These are phyloP conservation scores for Exophiala calicioides DNA, from an alignment of 2,329 filamentous ascomycete species.

Conservation along the genomic window DNA sequence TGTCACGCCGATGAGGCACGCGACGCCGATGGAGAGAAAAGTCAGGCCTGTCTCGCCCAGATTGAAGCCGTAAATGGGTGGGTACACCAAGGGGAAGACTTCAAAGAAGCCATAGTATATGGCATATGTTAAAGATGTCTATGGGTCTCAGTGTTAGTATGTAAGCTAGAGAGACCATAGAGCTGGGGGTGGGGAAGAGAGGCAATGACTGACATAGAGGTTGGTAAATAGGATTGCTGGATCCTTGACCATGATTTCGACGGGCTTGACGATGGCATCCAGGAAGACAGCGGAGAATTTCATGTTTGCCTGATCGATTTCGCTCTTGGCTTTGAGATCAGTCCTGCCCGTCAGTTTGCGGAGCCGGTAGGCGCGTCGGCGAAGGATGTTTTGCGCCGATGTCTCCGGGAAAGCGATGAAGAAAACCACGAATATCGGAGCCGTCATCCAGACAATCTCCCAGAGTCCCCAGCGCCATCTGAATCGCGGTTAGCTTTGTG, in stretches of 20 bases:
- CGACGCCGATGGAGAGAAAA: constrained; percentile 61
- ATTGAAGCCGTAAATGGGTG: constrained; percentile 58
- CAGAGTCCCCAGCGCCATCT: constrained; percentile 61
- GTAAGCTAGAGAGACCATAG: neutral
- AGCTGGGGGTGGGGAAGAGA: neutral
- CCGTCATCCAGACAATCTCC: constrained; percentile 64
- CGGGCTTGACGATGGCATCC: constrained; percentile 63
- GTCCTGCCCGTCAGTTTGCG: constrained; percentile 59
- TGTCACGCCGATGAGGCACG: constrained; percentile 54
- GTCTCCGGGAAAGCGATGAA: constrained; percentile 67
- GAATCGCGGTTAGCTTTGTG: too few species aligned
- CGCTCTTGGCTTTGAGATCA: constrained; percentile 60
- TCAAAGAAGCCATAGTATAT: constrained; percentile 61
- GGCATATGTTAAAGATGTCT: constrained; percentile 56
- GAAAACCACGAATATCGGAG: constrained; percentile 60
- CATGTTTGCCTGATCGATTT: constrained; percentile 62
- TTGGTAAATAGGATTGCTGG: constrained; percentile 63
- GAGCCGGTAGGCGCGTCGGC: constrained; percentile 61
- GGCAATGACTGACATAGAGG: constrained; percentile 55
- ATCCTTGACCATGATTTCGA: constrained; percentile 60
- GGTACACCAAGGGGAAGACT: constrained; percentile 65
- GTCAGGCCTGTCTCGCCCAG: constrained; percentile 60
- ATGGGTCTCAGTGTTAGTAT: too few species aligned
- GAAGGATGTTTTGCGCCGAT: constrained; percentile 58
- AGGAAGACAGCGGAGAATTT: constrained; percentile 43